These are phyloP conservation scores for Phlyctochytrium arcticum DNA, from an alignment of 192 early-diverging fungal species.

Conservation along the genomic window DNA sequence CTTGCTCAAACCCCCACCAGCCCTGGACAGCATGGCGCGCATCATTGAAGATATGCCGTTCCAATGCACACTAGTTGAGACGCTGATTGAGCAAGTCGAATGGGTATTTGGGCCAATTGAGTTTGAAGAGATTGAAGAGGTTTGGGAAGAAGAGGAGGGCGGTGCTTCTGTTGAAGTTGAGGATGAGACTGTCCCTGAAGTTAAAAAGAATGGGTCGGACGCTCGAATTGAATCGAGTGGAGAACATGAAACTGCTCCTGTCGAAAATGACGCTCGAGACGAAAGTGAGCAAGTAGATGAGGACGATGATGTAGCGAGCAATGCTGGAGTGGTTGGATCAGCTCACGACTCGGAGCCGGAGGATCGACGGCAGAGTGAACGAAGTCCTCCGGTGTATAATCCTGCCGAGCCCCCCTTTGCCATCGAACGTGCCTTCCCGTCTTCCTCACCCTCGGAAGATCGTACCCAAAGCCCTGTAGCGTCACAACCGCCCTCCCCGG, in stretches of 20 bases:
- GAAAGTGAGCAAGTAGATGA: neutral
- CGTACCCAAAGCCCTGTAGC: neutral
- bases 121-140: constrained; percentile 45
- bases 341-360: neutral
- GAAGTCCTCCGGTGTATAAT: neutral
- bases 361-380: neutral
- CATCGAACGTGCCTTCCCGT: neutral
- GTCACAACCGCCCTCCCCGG: neutral
- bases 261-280: neutral
- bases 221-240: no score
- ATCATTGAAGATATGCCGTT: constrained; percentile 40
- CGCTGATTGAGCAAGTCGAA: constrained; percentile 47
- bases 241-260: neutral
- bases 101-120: constrained; percentile 60
- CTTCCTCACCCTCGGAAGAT: neutral
- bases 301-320: neutral
- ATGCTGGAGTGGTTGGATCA: neutral
- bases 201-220: no score
- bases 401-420: neutral
- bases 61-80: constrained; percentile 40
- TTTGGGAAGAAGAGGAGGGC: constrained; percentile 6
- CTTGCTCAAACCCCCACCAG: constrained; percentile 44
- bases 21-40: constrained; percentile 24
- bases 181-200: neutral
- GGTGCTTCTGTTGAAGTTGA: neutral